These are phyloP conservation scores for Tubosaeta sp. DNA, from an alignment of 768 basidiomycete genomes.

Conservation along the genomic window DNA sequence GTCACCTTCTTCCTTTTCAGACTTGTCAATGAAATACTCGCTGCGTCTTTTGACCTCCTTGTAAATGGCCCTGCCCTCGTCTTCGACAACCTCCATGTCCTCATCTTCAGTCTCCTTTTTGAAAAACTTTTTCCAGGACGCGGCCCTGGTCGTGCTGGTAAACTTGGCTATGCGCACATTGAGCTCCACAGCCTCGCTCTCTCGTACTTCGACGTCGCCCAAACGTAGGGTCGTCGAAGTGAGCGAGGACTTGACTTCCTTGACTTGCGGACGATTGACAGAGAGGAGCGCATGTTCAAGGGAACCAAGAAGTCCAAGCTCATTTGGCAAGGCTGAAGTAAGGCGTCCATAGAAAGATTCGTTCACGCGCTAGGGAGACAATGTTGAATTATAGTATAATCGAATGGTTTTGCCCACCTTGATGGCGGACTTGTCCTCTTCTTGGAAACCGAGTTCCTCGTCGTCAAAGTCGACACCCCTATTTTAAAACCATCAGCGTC, in stretches of 20 bases:
- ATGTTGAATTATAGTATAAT: neutral
- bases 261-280: conserved; percentile 51
- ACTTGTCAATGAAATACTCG: conserved; percentile 56
- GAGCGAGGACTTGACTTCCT: conserved; percentile 62
- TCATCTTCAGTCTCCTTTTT: conserved; percentile 26
- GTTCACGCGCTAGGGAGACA: conserved; percentile 52
- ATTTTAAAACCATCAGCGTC: conserved; percentile 2
- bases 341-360: conserved; percentile 67
- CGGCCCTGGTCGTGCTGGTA: conserved; percentile 64
- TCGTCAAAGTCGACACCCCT: conserved; percentile 92
- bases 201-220: conserved; percentile 64
- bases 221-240: conserved; percentile 65
- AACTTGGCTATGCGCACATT: conserved; percentile 75
- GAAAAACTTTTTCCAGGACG: conserved; percentile 64
- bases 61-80: conserved; percentile 32
- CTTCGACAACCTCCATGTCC: conserved; percentile 24
- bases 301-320: conserved; percentile 25
- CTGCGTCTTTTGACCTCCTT: conserved; percentile 40
- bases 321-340: conserved; percentile 32
- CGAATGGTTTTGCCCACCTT: conserved; percentile 51
- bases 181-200: conserved; percentile 74
- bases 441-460: conserved; percentile 54
- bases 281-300: conserved; percentile 29
- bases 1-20: conserved; percentile 28
- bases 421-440: conserved; percentile 62